Percentiles rank a stretch among this genome's conserved stretches.
These are phyloP conservation scores for Phaffomyces antillensis DNA, from an alignment of 805 yeast species.

Conservation along the genomic window DNA sequence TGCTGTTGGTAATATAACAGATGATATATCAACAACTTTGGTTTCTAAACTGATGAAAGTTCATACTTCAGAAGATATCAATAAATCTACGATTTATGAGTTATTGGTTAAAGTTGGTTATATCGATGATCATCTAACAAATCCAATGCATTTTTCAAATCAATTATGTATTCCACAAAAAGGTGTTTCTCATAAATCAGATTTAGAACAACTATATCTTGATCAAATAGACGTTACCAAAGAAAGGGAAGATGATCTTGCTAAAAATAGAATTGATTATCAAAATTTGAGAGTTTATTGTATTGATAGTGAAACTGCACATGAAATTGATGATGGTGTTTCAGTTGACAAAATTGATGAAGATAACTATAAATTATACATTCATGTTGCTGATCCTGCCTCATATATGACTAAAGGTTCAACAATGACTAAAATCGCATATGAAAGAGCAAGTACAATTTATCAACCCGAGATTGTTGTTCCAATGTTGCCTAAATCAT, in stretches of 20 bases:
- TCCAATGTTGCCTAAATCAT: slow-evolving; percentile 62
- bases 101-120: slow-evolving; percentile 31
- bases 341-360: slow-evolving; percentile 38
- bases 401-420: slow-evolving; percentile 41
- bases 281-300: slow-evolving; percentile 57
- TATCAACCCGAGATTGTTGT: slow-evolving; percentile 62
- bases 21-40: slow-evolving; percentile 42
- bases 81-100: slow-evolving; percentile 48
- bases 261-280: slow-evolving; percentile 32
- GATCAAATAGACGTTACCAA: slow-evolving; percentile 23
- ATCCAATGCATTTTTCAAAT: slow-evolving; percentile 48
- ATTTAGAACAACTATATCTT: slow-evolving; percentile 37
- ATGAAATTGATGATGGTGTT: slow-evolving; percentile 92
- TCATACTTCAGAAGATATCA: slow-evolving; percentile 35
- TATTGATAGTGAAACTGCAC: slow-evolving; percentile 73
- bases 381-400: slow-evolving; percentile 86
- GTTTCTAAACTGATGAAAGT: slow-evolving; percentile 33
- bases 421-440: slow-evolving; percentile 46
- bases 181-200: slow-evolving; percentile 35
- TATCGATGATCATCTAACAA: slow-evolving; percentile 18
- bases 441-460: slow-evolving; percentile 53
- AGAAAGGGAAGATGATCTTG: slow-evolving; percentile 11
- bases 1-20: slow-evolving; percentile 44
- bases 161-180: slow-evolving; percentile 38
- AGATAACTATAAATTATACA: slow-evolving; percentile 38